A percentile compares a stretch with the other conserved stretches of the same genome.
Evolutionary conservation across 2,329 filamentous ascomycete genomes (phyloP).

Genomic region (Lomentospora prolificans): DNA sequence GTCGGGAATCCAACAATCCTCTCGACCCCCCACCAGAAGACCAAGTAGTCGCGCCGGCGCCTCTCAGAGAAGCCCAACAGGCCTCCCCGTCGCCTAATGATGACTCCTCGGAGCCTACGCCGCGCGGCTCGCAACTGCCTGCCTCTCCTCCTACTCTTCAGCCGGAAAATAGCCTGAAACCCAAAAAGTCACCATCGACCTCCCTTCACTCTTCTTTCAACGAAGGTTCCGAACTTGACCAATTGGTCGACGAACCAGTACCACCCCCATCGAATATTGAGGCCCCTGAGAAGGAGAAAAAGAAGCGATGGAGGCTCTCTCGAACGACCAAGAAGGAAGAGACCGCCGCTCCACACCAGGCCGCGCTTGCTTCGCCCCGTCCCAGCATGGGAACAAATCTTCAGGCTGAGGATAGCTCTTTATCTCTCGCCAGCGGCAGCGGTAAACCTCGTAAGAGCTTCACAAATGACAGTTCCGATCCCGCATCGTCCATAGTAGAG

Average conservation of each 20-base stretch:
- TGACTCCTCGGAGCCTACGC: constrained; percentile 34
- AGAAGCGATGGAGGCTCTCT: constrained; percentile 63
- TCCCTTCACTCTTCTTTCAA: constrained; percentile 72
- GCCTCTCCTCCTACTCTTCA: constrained; percentile 26
- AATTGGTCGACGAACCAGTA: constrained; percentile 51
- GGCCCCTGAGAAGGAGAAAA: constrained; percentile 55
- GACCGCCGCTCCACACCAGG: constrained; percentile 27
- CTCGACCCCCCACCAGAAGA: constrained; percentile 24
- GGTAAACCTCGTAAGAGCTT: constrained; percentile 38
- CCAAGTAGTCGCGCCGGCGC: background rate
- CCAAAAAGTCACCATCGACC: constrained; percentile 59
- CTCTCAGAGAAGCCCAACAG: constrained; percentile 9
- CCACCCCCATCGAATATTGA: constrained; percentile 22
- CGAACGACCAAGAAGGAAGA: constrained; percentile 50
- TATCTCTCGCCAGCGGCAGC: constrained; percentile 56
- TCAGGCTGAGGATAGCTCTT: constrained; percentile 55
- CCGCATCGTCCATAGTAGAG: constrained; percentile 28
- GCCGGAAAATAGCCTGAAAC: constrained; percentile 26
- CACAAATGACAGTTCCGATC: constrained; percentile 41
- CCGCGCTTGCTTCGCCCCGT: constrained; percentile 31
- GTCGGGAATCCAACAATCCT: constrained; percentile 34
- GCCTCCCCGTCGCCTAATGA: constrained; percentile 16
- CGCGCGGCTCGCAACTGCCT: constrained; percentile 35
- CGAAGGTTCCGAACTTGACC: constrained; percentile 73
- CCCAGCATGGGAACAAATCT: constrained; percentile 49